A percentile compares a stretch with the other conserved stretches of the same genome.
Evolutionary conservation across 306 rosid species (phyloP).

Genomic region (Rubus parviflorus): DNA sequence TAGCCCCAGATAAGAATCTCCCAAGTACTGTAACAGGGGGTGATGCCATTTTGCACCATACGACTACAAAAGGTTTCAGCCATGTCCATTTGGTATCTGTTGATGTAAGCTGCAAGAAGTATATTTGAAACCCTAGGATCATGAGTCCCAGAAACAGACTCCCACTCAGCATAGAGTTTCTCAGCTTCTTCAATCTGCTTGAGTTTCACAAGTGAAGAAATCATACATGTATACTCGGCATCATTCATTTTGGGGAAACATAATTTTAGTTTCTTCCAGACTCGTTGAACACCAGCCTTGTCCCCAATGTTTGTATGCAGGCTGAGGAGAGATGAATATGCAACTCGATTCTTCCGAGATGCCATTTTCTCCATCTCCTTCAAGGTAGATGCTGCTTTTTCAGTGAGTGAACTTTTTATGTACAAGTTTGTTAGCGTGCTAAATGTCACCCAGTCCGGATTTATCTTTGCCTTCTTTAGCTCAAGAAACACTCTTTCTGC

Average conservation of each 20-base stretch:
- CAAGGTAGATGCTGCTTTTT: conserved; percentile 70
- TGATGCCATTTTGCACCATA: conserved; percentile 49
- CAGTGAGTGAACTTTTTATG: conserved; percentile 45
- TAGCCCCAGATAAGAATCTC: conserved; percentile 83
- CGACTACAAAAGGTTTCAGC: conserved; percentile 57
- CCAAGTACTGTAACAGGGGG: conserved; percentile 74
- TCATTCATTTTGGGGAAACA: conserved; percentile 73
- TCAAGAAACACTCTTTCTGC: conserved; percentile 75
- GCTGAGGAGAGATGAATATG: conserved; percentile 79
- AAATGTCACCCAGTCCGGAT: conserved; percentile 82
- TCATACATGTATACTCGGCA: conserved; percentile 75
- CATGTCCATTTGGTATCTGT: conserved; percentile 59
- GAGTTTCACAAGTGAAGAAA: conserved; percentile 78
- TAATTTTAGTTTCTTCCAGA: conserved; percentile 71
- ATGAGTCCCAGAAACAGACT: conserved; percentile 58
- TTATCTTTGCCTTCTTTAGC: conserved; percentile 59
- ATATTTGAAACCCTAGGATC: conserved; percentile 71
- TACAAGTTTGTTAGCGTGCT: conserved; percentile 76
- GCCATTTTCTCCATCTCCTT: conserved; percentile 79
- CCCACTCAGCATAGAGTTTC: conserved; percentile 78
- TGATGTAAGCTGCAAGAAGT: conserved; percentile 73
- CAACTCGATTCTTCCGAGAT: conserved; percentile 44
- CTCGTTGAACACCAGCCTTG: conserved; percentile 58
- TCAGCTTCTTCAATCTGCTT: conserved; percentile 70
- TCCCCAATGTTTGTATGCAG: conserved; percentile 78